Conservation (phyloP, 1,284 basidiomycete genomes). For the Ganoderma sinense region DNA sequence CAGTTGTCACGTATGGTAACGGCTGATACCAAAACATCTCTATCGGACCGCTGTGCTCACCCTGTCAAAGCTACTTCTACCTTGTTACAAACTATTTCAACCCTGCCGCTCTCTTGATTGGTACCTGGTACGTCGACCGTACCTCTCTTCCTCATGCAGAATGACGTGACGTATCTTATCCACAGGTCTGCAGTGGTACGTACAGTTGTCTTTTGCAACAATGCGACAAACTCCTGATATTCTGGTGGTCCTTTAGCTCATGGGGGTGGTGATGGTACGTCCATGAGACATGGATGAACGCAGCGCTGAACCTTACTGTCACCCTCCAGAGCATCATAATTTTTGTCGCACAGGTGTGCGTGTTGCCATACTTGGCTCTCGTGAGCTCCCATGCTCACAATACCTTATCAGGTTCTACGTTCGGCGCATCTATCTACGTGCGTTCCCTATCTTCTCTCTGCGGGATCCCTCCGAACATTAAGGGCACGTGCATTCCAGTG, state of each 20-base stretch:
- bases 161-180: background rate
- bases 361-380: background rate
- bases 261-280: slow-evolving; percentile 1
- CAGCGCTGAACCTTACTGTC: background rate
- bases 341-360: slow-evolving; percentile 2
- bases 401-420: slow-evolving; percentile 1
- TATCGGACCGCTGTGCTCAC: background rate
- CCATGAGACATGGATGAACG: background rate
- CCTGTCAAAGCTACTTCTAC: background rate
- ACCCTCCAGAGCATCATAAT: background rate
- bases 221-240: background rate
- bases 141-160: background rate
- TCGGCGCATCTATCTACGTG: slow-evolving; percentile 4
- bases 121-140: background rate
- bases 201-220: background rate
- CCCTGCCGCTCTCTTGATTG: background rate
- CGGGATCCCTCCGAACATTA: background rate
- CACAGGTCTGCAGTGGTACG: background rate
- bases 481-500: background rate
- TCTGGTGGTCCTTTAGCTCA: background rate
- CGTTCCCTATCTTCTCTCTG: background rate
- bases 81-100: slow-evolving; percentile 3
- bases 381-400: background rate
- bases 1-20: slow-evolving; percentile 5
- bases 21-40: background rate